Percentiles rank a stretch among this genome's conserved stretches.
Conservation (phyloP, 2,329 filamentous ascomycete species). For the Claviceps maximensis region DNA sequence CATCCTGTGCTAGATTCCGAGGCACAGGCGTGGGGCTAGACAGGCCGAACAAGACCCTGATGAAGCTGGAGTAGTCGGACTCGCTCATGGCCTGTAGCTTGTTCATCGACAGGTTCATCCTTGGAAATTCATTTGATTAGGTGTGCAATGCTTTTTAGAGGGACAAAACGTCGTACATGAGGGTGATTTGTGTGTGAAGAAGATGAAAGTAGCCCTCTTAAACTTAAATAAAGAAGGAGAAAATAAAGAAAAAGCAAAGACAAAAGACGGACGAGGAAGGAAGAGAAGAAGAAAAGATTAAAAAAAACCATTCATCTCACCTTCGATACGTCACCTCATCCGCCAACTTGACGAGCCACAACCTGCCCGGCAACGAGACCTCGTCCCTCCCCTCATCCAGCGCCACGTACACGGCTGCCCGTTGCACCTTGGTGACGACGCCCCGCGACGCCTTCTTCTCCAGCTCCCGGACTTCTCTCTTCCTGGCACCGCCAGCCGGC, state of each 20-base stretch:
- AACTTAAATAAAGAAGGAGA: no score
- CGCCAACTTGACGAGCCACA: constrained; percentile 55
- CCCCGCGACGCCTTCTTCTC: constrained; percentile 56
- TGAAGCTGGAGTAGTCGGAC: constrained; percentile 44
- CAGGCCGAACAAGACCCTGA: constrained; percentile 49
- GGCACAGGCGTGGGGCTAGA: constrained; percentile 37
- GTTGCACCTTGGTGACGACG: constrained; percentile 54
- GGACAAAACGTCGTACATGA: no score
- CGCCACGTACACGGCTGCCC: constrained; percentile 49
- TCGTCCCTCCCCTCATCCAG: constrained; percentile 51
- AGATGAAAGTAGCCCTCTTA: no score
- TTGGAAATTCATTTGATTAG: constrained; percentile 11
- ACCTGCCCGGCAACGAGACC: constrained; percentile 28
- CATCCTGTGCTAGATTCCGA: constrained; percentile 26
- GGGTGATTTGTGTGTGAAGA: no score
- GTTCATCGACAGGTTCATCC: constrained; percentile 52
- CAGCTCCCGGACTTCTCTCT: constrained; percentile 56
- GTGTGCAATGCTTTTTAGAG: no score
- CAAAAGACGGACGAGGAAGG: no score
- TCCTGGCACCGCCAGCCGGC: constrained; percentile 57
- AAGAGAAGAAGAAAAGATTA: neutral
- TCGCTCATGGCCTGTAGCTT: constrained; percentile 44
- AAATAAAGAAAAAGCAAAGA: no score
- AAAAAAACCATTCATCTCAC: constrained; percentile 22
- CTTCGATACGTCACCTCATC: constrained; percentile 54